phyloP scores from a whole-genome alignment of 257 asterid genomes.

The Rhazya stricta region DNA sequence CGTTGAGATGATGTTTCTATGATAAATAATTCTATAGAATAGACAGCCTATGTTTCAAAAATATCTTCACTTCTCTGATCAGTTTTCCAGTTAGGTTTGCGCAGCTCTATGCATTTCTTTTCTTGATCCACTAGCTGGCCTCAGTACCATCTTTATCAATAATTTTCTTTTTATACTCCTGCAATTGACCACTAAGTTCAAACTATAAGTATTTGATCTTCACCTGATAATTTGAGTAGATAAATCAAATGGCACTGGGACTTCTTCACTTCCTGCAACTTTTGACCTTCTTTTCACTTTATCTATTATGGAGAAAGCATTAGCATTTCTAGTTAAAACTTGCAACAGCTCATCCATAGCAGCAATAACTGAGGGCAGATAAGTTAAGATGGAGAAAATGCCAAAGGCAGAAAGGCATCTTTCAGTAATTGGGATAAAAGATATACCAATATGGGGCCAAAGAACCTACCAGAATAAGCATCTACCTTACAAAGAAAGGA shows the following conservation, averaged over 20 bases:
- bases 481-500: neutral
- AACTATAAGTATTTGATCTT: no score
- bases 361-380: neutral
- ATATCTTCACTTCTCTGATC: neutral
- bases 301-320: no score
- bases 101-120: neutral
- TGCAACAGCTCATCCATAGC: neutral
- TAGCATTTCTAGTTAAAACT: neutral
- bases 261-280: no score
- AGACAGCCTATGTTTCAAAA: neutral
- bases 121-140: neutral
- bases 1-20: neutral
- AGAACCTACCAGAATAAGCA: neutral
- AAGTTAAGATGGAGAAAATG: neutral
- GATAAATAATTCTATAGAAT: neutral
- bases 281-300: no score
- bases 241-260: no score
- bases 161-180: neutral
- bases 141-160: neutral
- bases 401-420: slow-evolving; percentile 2
- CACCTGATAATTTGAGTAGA: no score
- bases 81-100: neutral
- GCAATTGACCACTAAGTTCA: no score
- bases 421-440: neutral
- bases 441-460: neutral